phyloP scores from a whole-genome alignment of 352 stramenopile species.

The Globisporangium parvum region DNA sequence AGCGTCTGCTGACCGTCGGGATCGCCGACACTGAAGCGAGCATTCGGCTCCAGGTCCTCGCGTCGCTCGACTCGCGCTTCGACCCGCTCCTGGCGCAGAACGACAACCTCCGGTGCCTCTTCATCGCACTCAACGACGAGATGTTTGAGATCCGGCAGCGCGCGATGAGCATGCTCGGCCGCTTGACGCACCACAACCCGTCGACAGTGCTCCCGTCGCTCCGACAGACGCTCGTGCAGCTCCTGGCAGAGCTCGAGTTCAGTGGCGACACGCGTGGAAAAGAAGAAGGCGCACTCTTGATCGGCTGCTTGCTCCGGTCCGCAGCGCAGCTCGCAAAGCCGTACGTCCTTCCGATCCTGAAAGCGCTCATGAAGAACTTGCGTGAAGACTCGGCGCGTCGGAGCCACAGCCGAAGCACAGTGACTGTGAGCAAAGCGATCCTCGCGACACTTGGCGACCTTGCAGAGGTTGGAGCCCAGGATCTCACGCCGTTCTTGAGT shows the following conservation, averaged over 20 bases:
- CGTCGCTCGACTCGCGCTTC: slow-evolving; percentile 76
- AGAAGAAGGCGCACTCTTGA: slow-evolving; percentile 76
- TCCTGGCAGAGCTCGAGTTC: slow-evolving; percentile 85
- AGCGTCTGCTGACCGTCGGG: slow-evolving; percentile 75
- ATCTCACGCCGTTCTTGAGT: slow-evolving; percentile 76
- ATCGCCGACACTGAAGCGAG: slow-evolving; percentile 84
- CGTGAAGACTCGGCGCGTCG: slow-evolving; percentile 70
- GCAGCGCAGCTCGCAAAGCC: slow-evolving; percentile 72
- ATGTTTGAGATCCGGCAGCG: slow-evolving; percentile 86
- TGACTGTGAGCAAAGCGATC: slow-evolving; percentile 82
- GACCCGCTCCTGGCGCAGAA: slow-evolving; percentile 75
- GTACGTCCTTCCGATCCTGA: slow-evolving; percentile 82
- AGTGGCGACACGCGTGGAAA: slow-evolving; percentile 76
- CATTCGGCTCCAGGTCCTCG: slow-evolving; percentile 76
- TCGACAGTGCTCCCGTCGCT: slow-evolving; percentile 76
- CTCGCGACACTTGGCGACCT: slow-evolving; percentile 78
- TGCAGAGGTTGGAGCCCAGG: slow-evolving; percentile 67
- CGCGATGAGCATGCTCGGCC: slow-evolving; percentile 82
- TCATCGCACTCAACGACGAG: slow-evolving; percentile 86
- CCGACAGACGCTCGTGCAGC: slow-evolving; percentile 77
- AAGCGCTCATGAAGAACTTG: slow-evolving; percentile 84
- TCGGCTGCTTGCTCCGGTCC: slow-evolving; percentile 76
- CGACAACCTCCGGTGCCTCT: slow-evolving; percentile 80
- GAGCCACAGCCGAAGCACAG: slow-evolving; percentile 64
- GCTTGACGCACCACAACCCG: slow-evolving; percentile 82